Evolutionary conservation across 805 yeast genomes (phyloP).

Genomic region (Monosporozyma aerobia): DNA sequence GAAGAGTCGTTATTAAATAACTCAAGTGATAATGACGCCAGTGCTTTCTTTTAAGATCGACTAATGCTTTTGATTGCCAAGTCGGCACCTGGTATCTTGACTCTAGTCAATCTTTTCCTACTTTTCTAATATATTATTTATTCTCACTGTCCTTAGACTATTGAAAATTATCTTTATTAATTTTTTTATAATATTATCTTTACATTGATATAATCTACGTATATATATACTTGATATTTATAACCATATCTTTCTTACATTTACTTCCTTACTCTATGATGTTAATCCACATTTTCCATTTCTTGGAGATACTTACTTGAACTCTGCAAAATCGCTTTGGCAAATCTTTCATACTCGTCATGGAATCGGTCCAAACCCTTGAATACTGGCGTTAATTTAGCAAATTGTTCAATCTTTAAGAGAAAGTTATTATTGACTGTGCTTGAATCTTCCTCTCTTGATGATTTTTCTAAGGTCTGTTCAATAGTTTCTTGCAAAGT

Average conservation of each 20-base stretch:
- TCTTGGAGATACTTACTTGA: neutral
- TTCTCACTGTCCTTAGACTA: neutral
- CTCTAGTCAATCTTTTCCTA: neutral
- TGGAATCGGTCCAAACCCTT: slow-evolving; percentile 43
- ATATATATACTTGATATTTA: neutral
- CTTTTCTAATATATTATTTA: neutral
- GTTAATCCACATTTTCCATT: neutral
- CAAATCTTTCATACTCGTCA: slow-evolving; percentile 41
- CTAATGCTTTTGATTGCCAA: neutral
- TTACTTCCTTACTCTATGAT: neutral
- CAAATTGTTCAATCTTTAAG: slow-evolving; percentile 39
- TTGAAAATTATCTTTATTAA: neutral
- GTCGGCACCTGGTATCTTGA: neutral
- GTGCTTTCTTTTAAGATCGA: slow-evolving; percentile 21
- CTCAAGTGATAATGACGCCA: slow-evolving; percentile 13
- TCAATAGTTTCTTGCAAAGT: slow-evolving; percentile 39
- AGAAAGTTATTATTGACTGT: slow-evolving; percentile 30
- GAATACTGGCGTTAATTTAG: slow-evolving; percentile 44
- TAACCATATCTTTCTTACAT: neutral
- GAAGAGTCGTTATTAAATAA: slow-evolving; percentile 22
- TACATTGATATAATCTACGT: neutral
- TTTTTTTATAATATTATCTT: neutral
- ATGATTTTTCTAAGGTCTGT: slow-evolving; percentile 33
- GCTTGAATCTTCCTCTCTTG: slow-evolving; percentile 13
- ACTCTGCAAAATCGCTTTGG: slow-evolving; percentile 29